Base-by-base conservation (phyloP, 2,329 filamentous ascomycete species). In the Arthrobotrys musiformis region DNA sequence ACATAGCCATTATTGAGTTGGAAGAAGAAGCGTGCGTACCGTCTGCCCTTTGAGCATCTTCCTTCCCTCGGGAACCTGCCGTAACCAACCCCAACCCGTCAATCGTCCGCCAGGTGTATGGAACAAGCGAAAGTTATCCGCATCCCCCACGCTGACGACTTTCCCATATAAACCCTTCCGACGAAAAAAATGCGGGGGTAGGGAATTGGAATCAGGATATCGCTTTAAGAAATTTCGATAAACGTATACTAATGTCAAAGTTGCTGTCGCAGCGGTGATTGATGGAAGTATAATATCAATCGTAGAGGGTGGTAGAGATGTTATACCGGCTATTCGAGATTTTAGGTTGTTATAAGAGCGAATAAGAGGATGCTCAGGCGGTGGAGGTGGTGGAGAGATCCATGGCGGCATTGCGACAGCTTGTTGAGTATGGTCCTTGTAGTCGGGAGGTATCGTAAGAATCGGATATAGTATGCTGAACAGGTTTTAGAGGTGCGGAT, bases 91-190 rank as follows among this genome's bases (percentile, higher is more conserved):
- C 95, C 95, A 99, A 64, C 95, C 95, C 9, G 91, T 88, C 62
- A 94, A 84, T 79, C 90, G 88, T 9, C 95, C 95, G n/a, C 94
- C 94, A 0, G 95, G 95, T 0, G 93, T 98, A 83, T 99, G 70
- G 83, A 91, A 99, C 56, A 99, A 83, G 80, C 95, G 91, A 83
- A 99, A 97, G 82, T 94, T 94, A 84, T 99, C 95, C 2, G 93
- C 96, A 86, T 99, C 95, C 46, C 96, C 95, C 24, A 99, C 95
- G 80, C 92, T 93, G 11, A 94, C 97, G 46, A 98, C 95, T 78
- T 88, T 88, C 13, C 95, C 95, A 80, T 94, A 91, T 46, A 99
- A 82, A 80, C 89, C 94, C 80, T 92, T 88, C 77, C 86, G 90
- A 52, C 92, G 89, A 82, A 94, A 94, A 82, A 90, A 91, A 9